phyloP scores from a whole-genome alignment of 345 rosid genomes.

The Kernera saxatilis region DNA sequence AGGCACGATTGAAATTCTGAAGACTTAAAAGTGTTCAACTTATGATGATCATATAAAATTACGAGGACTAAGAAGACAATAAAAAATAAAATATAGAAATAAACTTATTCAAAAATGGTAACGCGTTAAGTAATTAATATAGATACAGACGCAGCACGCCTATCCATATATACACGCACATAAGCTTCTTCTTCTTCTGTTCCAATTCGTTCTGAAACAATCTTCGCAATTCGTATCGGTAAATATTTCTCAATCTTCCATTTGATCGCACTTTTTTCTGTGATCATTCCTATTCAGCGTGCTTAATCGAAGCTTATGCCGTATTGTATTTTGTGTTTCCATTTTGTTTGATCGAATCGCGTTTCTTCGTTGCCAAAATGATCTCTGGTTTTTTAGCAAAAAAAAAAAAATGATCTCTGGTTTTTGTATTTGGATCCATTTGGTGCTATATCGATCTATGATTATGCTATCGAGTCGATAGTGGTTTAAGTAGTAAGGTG shows the following conservation, averaged over 20 bases:
- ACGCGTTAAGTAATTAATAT: constrained; percentile 22
- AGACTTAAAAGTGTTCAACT: not conserved
- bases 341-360: not conserved
- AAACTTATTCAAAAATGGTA: constrained; percentile 18
- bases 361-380: not conserved
- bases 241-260: not conserved
- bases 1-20: not conserved
- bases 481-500: not conserved
- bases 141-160: not conserved
- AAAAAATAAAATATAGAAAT: not conserved
- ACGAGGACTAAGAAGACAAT: not conserved
- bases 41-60: not conserved
- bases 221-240: constrained; percentile 19
- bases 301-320: not conserved
- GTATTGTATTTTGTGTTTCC: not conserved
- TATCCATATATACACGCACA: constrained; percentile 4
- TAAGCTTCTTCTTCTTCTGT: not conserved
- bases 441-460: not conserved
- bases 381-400: not conserved
- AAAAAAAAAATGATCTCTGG: not conserved
- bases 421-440: not conserved
- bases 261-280: not conserved
- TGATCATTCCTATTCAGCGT: not conserved
- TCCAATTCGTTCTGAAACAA: not conserved
- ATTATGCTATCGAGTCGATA: not conserved